Percentiles rank a stretch among this genome's conserved stretches.
phyloP scores from a whole-genome alignment of 2,329 filamentous ascomycete species.

The Sporothrix brunneoviolacea region DNA sequence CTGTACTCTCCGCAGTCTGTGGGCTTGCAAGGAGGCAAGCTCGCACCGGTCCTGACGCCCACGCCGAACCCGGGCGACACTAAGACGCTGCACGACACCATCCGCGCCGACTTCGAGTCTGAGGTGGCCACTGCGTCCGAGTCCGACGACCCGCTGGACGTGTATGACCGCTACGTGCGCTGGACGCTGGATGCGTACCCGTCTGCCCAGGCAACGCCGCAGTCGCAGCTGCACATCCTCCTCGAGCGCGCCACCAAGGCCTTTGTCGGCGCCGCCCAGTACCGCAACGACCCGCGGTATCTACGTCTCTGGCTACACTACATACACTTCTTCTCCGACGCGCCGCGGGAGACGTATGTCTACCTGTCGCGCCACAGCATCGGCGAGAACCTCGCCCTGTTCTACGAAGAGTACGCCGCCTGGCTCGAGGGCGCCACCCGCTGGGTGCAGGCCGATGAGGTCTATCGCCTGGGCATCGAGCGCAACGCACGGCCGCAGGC shows the following conservation, averaged over 20 bases:
- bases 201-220: slow-evolving; percentile 81
- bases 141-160: slow-evolving; percentile 88
- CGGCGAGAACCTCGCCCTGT: slow-evolving; percentile 79
- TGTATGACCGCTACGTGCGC: slow-evolving; percentile 93
- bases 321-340: slow-evolving; percentile 84
- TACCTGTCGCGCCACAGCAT: slow-evolving; percentile 85
- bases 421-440: slow-evolving; percentile 82
- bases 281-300: slow-evolving; percentile 93
- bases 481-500: slow-evolving; percentile 77
- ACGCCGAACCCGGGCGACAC: slow-evolving; percentile 66
- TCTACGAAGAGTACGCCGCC: slow-evolving; percentile 93
- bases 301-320: slow-evolving; percentile 91
- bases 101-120: slow-evolving; percentile 76
- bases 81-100: slow-evolving; percentile 66
- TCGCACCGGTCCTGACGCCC: slow-evolving; percentile 28
- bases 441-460: slow-evolving; percentile 88
- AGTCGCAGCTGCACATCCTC: slow-evolving; percentile 82
- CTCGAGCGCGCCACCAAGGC: slow-evolving; percentile 89
- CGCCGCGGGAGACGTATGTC: slow-evolving; percentile 86
- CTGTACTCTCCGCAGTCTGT: slow-evolving; percentile 65
- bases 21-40: slow-evolving; percentile 40
- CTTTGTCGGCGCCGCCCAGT: slow-evolving; percentile 78
- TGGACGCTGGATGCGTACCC: slow-evolving; percentile 96
- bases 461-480: slow-evolving; percentile 85
- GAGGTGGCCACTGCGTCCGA: slow-evolving; percentile 75